A percentile compares a stretch with the other conserved stretches of the same genome.
Evolutionary conservation across 2,329 filamentous ascomycete genomes (phyloP).

Genomic region (Aspergillus amoenus): DNA sequence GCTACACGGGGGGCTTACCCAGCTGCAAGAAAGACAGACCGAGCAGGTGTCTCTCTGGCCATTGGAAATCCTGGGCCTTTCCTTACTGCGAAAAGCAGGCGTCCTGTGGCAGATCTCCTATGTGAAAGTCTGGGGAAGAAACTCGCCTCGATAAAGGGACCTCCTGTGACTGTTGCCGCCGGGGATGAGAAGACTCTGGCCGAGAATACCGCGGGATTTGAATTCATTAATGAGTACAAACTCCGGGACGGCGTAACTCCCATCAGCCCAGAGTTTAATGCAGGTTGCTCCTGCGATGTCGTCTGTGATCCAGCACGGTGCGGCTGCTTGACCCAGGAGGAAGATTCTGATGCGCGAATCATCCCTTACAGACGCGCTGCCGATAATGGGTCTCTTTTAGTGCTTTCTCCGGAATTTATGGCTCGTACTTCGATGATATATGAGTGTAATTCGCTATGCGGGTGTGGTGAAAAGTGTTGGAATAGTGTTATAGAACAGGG

Average conservation of each 20-base stretch:
- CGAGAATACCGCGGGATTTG: slow-evolving; percentile 33
- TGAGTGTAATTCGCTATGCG: slow-evolving; percentile 43
- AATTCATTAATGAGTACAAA: slow-evolving; percentile 40
- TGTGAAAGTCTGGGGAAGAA: slow-evolving; percentile 23
- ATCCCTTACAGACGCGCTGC: slow-evolving; percentile 28
- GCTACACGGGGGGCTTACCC: slow-evolving; percentile 22
- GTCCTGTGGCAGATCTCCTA: slow-evolving; percentile 12
- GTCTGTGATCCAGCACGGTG: slow-evolving; percentile 29
- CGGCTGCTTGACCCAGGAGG: slow-evolving; percentile 32
- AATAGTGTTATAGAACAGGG: slow-evolving; percentile 45
- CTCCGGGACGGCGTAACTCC: slow-evolving; percentile 31
- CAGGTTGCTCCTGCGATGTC: slow-evolving; percentile 32
- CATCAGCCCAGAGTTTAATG: slow-evolving; percentile 30
- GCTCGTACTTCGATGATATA: slow-evolving; percentile 37
- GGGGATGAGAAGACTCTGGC: slow-evolving; percentile 19
- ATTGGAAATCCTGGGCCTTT: slow-evolving; percentile 12
- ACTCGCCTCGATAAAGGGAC: slow-evolving; percentile 27
- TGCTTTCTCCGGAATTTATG: slow-evolving; percentile 33
- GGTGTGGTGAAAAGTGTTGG: slow-evolving; percentile 37
- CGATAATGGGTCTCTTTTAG: slow-evolving; percentile 19
- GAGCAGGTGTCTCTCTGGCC: slow-evolving; percentile 7
- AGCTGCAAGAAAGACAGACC: slow-evolving; percentile 13
- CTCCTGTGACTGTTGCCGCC: slow-evolving; percentile 25
- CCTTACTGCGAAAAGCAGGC: slow-evolving; percentile 3
- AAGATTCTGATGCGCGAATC: slow-evolving; percentile 28